phyloP scores from a whole-genome alignment of 2,329 filamentous ascomycete genomes.

The Rutstroemia sp. region DNA sequence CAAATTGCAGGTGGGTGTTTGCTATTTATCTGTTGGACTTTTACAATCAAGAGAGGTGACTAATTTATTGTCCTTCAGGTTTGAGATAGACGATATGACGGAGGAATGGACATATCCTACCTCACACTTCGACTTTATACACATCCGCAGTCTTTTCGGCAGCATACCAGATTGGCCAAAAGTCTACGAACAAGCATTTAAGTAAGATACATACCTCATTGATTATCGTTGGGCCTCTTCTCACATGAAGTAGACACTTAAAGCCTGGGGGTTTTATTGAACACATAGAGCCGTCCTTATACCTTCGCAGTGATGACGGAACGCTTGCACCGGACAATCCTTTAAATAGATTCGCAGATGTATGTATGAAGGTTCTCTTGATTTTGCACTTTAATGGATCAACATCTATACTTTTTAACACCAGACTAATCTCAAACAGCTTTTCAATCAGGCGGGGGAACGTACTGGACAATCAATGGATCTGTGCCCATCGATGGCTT shows the following conservation, averaged over 20 bases:
- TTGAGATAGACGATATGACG: conserved; percentile 56
- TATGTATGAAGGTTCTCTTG: conserved; percentile 6
- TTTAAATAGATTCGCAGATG: conserved; percentile 34
- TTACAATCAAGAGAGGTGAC: background rate
- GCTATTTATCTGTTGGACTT: background rate
- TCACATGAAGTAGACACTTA: conserved; percentile 23
- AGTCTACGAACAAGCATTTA: conserved; percentile 43
- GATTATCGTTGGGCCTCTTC: too few species aligned
- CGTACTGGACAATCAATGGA: conserved; percentile 33
- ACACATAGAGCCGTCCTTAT: conserved; percentile 24
- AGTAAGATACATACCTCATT: conserved; percentile 29
- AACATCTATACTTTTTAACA: background rate
- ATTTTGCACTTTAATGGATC: background rate
- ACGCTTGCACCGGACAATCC: conserved; percentile 35
- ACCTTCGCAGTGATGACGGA: conserved; percentile 37
- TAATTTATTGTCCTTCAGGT: conserved; percentile 31
- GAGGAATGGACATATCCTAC: conserved; percentile 33
- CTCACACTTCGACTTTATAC: conserved; percentile 53
- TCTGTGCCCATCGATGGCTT: conserved; percentile 18
- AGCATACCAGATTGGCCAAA: conserved; percentile 48
- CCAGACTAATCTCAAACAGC: conserved; percentile 14
- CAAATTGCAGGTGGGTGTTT: conserved; percentile 39
- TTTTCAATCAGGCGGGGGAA: conserved; percentile 36
- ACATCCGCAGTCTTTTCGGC: conserved; percentile 50
- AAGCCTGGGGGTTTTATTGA: conserved; percentile 33